phyloP scores from a whole-genome alignment of 768 basidiomycete genomes.

The Mycena metata region DNA sequence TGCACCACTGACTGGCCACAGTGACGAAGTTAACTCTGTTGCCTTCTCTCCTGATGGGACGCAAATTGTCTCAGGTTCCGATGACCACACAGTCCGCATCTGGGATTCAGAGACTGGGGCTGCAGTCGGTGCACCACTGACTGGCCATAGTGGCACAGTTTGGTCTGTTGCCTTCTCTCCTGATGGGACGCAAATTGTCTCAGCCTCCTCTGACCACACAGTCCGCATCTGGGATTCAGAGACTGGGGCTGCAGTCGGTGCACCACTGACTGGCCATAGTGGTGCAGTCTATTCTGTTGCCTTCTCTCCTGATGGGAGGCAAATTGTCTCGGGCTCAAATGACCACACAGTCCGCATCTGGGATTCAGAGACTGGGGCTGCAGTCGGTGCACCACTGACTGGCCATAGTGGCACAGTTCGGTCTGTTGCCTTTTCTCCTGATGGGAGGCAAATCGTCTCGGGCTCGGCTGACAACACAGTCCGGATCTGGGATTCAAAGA shows the following conservation, averaged over 20 bases:
- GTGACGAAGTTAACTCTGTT: neutral
- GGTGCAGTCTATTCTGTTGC: neutral
- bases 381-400: neutral
- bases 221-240: neutral
- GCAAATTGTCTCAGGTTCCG: neutral
- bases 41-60: slow-evolving; percentile 1
- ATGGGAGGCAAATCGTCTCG: neutral
- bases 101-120: neutral
- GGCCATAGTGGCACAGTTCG: neutral
- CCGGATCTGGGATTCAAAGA: neutral
- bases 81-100: neutral
- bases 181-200: neutral
- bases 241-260: neutral
- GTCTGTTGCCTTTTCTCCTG: neutral
- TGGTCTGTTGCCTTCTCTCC: neutral
- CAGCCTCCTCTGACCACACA: neutral
- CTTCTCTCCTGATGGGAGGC: neutral
- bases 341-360: neutral
- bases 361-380: neutral
- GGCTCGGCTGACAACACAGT: neutral
- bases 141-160: neutral
- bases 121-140: neutral
- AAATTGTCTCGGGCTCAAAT: neutral
- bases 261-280: neutral
- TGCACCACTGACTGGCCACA: neutral